Evolutionary conservation across 192 early-diverging fungal species (phyloP), one percentile per base, ranked within the genome.

Genomic region (Podila clonocystis): DNA sequence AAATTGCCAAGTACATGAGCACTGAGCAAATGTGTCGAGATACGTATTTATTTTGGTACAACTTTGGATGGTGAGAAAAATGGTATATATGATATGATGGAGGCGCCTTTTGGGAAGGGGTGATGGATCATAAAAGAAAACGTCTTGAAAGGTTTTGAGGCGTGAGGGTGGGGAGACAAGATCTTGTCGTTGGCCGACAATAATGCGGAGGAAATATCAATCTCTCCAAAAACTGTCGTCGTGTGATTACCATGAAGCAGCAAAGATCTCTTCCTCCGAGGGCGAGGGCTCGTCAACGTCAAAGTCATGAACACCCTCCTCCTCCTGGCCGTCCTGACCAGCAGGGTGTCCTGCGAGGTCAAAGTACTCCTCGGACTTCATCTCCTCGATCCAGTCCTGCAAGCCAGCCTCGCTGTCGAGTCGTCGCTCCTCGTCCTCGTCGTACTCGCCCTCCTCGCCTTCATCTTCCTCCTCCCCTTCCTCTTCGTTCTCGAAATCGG

Each of bases 221-320:
- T 22, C n/a, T 12, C 30, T 30, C 59, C 28, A 33, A 3, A 33
- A 33, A 19, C 24, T 4, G 8, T 29, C 58, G 4, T n/a, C n/a
- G n/a, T n/a, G n/a, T n/a, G n/a, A n/a, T 36, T 36, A 36, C 75
- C 75, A 78, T 0, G 68, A 71, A 22, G 75, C 75, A 9, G 75
- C 75, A 68, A 71, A 78, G 63, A 78, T 52, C 65, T 79, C 70
- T 41, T 79, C 76, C 65, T 79, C 76, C 50, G 68, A 66, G 17
- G 68, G 63, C 4, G 66, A 69, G 41, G 66, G 74, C 50, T 77
- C 74, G 20, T 72, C 70, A 41, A 72, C 70, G 28, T 68, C 62
- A n/a, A 58, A 57, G 5, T 34, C 55, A 0, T 33, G 48, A n/a
- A 58, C 52, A 7, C 26, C 52, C 24, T 62, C 49, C 8, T 50